Evolutionary conservation across 306 rosid genomes (phyloP), one percentile per base, ranked within the genome.

Genomic region (Abrus pulchellus): DNA sequence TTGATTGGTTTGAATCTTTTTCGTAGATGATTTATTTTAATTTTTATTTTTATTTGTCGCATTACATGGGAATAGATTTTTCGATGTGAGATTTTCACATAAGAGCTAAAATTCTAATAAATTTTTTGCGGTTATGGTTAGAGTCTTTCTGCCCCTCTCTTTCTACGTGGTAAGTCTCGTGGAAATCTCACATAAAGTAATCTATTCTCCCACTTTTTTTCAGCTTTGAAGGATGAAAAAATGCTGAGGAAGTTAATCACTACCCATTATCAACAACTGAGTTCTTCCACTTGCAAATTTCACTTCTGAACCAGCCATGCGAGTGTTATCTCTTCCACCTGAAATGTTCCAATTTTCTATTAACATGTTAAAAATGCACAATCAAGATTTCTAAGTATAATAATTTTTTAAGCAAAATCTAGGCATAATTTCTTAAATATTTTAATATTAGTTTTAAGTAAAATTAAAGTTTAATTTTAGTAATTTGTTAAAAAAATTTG

Each of bases 1-100:
- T 43, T 65, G 78, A 28, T 84, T 80, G 41, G 6, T 62, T 72
- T 71, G 30, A 60, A 41, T 82, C 53, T 41, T 36, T 50, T 81
- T 74, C 69, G 64, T 81, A 52, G 28, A 28, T 66, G 69, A 9
- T 55, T 33, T 67, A 28, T 69, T 69, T 69, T 30, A 48, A 12
- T 49, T 69, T 69, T 30, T 30, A 12, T 49, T 30, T 68, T 45
- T 68, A 3, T 68, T 47, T 69, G 60, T 69, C 40, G 2, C 74
- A 4, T 41, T 43, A 14, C 2, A 10, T 68, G 41, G 11, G 40
- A 45, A 29, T 12, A 11, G 55, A 10, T 9, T 9, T 27, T 44
- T 28, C 9, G 0, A 5, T 3, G 36, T 6, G 74, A 29, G 74
- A 28, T 45, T 68, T 9, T 68, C 7, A 5, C 74, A 28, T 67